These are phyloP conservation scores for Chionographis japonica DNA, from an alignment of 106 monocot species.

Conservation along the genomic window DNA sequence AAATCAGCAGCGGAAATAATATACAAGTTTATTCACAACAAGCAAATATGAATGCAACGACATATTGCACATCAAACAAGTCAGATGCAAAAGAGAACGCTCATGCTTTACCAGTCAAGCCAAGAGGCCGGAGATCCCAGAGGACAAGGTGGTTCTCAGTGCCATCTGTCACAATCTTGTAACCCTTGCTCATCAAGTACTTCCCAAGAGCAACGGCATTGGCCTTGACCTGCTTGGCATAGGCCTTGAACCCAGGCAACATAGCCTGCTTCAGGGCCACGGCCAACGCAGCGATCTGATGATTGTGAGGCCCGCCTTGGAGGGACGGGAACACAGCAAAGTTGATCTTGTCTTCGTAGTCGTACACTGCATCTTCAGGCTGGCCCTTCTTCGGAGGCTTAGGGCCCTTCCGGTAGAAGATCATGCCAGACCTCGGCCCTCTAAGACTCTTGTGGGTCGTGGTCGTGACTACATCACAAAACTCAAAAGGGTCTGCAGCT, in stretches of 20 bases:
- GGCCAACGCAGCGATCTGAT: constrained; percentile 89
- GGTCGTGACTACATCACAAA: constrained; percentile 85
- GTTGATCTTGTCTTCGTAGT: constrained; percentile 90
- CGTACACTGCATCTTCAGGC: constrained; percentile 70
- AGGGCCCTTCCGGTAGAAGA: constrained; percentile 96
- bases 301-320: constrained; percentile 95
- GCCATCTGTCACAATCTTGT: constrained; percentile 82
- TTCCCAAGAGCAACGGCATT: constrained; percentile 77
- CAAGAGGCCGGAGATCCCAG: constrained; percentile 94
- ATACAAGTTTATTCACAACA: constrained; percentile 4
- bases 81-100: not conserved
- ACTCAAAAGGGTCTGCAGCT: constrained; percentile 79
- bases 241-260: constrained; percentile 73
- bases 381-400: constrained; percentile 91
- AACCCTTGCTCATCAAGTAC: constrained; percentile 76
- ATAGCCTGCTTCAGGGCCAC: constrained; percentile 75
- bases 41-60: not conserved
- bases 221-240: constrained; percentile 84
- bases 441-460: constrained; percentile 91
- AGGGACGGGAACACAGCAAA: constrained; percentile 94
- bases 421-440: constrained; percentile 94
- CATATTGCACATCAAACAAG: not conserved
- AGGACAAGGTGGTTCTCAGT: constrained; percentile 96
- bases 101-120: constrained; percentile 73
- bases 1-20: not conserved